These are phyloP conservation scores for Nemania sp. DNA, from an alignment of 2,329 filamentous ascomycete species.

Conservation along the genomic window DNA sequence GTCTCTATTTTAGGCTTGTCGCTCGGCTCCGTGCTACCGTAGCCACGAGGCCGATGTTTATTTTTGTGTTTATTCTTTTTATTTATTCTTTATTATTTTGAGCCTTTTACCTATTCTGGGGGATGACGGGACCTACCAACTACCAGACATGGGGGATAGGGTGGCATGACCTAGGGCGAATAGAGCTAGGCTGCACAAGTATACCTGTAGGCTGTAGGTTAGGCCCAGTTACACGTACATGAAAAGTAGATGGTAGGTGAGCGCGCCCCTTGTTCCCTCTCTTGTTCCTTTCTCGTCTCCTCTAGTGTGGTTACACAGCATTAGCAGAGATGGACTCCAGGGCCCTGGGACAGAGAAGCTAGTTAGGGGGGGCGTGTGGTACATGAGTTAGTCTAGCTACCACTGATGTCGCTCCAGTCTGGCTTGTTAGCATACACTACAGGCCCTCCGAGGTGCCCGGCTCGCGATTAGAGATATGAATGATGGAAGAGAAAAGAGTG, in stretches of 20 bases:
- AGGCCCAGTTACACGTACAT: no score
- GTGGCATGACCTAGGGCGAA: slow-evolving; percentile 9
- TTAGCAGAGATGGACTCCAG: slow-evolving; percentile 17
- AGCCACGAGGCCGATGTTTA: slow-evolving; percentile 33
- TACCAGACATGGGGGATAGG: background rate
- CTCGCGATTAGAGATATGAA: no score
- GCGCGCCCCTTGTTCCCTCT: slow-evolving; percentile 1
- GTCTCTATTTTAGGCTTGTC: slow-evolving; percentile 19
- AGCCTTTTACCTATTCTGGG: background rate
- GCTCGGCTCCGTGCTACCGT: slow-evolving; percentile 29
- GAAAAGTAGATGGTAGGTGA: slow-evolving; percentile 23
- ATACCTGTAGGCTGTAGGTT: no score
- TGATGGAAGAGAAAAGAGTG: background rate
- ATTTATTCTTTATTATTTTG: background rate
- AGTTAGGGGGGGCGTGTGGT: background rate
- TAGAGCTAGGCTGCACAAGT: background rate
- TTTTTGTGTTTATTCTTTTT: slow-evolving; percentile 4
- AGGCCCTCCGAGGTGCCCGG: no score
- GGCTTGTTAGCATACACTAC: background rate
- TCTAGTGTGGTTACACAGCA: slow-evolving; percentile 34
- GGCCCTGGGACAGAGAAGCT: slow-evolving; percentile 3
- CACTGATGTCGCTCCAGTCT: background rate
- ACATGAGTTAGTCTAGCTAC: background rate
- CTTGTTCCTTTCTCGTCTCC: background rate
- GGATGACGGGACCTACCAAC: no score